phyloP scores from a whole-genome alignment of 352 stramenopile genomes.

The Globisporangium emineosum region DNA sequence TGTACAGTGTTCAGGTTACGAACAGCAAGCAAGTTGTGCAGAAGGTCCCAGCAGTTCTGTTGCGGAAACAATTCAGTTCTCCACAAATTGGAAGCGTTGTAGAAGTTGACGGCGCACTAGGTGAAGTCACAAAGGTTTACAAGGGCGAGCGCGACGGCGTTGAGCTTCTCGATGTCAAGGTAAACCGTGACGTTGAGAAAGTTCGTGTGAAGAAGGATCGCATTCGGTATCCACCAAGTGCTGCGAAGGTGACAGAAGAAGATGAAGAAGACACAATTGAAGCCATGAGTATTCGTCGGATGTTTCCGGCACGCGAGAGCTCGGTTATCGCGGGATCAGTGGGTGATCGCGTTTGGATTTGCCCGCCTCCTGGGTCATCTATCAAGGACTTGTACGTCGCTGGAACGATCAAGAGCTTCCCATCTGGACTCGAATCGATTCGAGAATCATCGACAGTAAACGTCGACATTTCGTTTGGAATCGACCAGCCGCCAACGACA shows the following conservation, averaged over 20 bases:
- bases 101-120: slow-evolving; percentile 58
- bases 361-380: slow-evolving; percentile 24
- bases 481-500: slow-evolving; percentile 21
- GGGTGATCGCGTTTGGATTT: slow-evolving; percentile 67
- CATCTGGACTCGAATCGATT: slow-evolving; percentile 48
- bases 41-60: slow-evolving; percentile 38
- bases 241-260: slow-evolving; percentile 1
- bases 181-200: slow-evolving; percentile 47
- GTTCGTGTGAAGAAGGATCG: slow-evolving; percentile 49
- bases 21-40: slow-evolving; percentile 33
- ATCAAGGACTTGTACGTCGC: slow-evolving; percentile 45
- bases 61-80: slow-evolving; percentile 32
- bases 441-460: slow-evolving; percentile 38
- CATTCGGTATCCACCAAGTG: slow-evolving; percentile 42
- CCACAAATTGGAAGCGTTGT: slow-evolving; percentile 74
- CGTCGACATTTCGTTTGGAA: slow-evolving; percentile 54
- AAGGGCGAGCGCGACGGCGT: slow-evolving; percentile 14
- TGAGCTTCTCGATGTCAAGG: slow-evolving; percentile 46
- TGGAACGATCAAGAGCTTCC: slow-evolving; percentile 63
- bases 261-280: slow-evolving; percentile 40
- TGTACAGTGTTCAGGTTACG: slow-evolving; percentile 43
- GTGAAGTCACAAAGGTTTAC: slow-evolving; percentile 55
- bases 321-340: slow-evolving; percentile 47
- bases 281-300: slow-evolving; percentile 66
- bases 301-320: slow-evolving; percentile 63